phyloP scores from a whole-genome alignment of 441 rosid genomes.

The Adansonia madagascariensis region DNA sequence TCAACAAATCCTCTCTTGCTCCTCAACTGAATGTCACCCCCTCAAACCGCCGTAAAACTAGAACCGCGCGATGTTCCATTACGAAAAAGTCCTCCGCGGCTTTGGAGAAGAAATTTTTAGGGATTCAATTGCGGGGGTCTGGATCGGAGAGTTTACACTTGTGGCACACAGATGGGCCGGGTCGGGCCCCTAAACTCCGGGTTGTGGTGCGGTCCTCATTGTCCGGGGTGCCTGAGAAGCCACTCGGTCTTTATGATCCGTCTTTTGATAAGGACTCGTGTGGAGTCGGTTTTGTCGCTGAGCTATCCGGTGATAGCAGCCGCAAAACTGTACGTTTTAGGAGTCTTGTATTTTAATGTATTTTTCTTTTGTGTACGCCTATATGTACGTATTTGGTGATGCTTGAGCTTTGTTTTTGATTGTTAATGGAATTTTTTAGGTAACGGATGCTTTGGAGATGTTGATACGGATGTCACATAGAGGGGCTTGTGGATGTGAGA shows the following conservation, averaged over 20 bases:
- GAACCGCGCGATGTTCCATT: slow-evolving; percentile 33
- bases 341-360: background rate
- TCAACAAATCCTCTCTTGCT: slow-evolving; percentile 30
- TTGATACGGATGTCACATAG: slow-evolving; percentile 91
- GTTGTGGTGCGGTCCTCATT: slow-evolving; percentile 70
- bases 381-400: background rate
- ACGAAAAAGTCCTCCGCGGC: slow-evolving; percentile 26
- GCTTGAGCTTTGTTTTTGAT: background rate
- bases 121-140: slow-evolving; percentile 46
- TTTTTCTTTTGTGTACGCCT: background rate
- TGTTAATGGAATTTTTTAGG: slow-evolving; percentile 38
- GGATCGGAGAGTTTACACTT: slow-evolving; percentile 62
- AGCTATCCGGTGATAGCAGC: slow-evolving; percentile 83
- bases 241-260: slow-evolving; percentile 94
- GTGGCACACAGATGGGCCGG: slow-evolving; percentile 87
- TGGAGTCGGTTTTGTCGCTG: slow-evolving; percentile 98
- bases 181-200: slow-evolving; percentile 69
- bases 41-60: slow-evolving; percentile 27
- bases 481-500: slow-evolving; percentile 99
- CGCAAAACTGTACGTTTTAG: slow-evolving; percentile 80
- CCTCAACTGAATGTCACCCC: slow-evolving; percentile 40
- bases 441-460: slow-evolving; percentile 97
- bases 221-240: slow-evolving; percentile 93
- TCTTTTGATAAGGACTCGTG: slow-evolving; percentile 94
- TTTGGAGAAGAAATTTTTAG: slow-evolving; percentile 56